Conservation (phyloP, 306 rosid genomes). For the Citrullus amarus region DNA sequence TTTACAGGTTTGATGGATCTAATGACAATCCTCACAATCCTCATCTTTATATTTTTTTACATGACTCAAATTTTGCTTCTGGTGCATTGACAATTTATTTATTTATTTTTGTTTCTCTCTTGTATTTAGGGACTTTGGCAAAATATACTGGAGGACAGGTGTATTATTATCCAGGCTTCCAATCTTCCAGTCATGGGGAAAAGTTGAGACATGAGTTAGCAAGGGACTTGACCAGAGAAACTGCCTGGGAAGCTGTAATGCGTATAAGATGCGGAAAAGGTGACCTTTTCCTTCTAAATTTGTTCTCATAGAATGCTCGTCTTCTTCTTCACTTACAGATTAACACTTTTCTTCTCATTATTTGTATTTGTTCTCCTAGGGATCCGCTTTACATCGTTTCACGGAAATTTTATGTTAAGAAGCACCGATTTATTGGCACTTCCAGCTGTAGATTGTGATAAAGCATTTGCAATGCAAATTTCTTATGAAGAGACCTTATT, state of each 20-base stretch:
- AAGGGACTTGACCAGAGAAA: slow-evolving; percentile 93
- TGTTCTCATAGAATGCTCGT: background rate
- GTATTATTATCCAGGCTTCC: slow-evolving; percentile 74
- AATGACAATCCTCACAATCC: background rate
- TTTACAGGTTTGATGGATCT: background rate
- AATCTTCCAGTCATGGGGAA: slow-evolving; percentile 71
- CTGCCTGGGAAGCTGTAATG: slow-evolving; percentile 99
- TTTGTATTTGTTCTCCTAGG: slow-evolving; percentile 36
- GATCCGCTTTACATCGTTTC: slow-evolving; percentile 85
- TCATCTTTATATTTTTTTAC: background rate
- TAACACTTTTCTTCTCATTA: slow-evolving; percentile 13
- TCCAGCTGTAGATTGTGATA: slow-evolving; percentile 98
- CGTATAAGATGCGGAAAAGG: slow-evolving; percentile 98
- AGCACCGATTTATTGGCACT: slow-evolving; percentile 93
- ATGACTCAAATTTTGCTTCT: background rate
- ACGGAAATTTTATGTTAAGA: slow-evolving; percentile 95
- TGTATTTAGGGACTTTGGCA: slow-evolving; percentile 75
- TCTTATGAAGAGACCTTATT: slow-evolving; percentile 87
- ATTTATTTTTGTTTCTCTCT: slow-evolving; percentile 6
- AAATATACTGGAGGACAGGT: slow-evolving; percentile 97
- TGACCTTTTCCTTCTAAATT: slow-evolving; percentile 16
- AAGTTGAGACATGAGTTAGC: slow-evolving; percentile 83
- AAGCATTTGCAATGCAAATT: slow-evolving; percentile 92
- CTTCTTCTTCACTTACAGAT: background rate
- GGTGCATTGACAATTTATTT: background rate